A percentile compares a stretch with the other conserved stretches of the same genome.
These are phyloP conservation scores for Friedmanniomyces simplex DNA, from an alignment of 495 filamentous ascomycete genomes.

Conservation along the genomic window DNA sequence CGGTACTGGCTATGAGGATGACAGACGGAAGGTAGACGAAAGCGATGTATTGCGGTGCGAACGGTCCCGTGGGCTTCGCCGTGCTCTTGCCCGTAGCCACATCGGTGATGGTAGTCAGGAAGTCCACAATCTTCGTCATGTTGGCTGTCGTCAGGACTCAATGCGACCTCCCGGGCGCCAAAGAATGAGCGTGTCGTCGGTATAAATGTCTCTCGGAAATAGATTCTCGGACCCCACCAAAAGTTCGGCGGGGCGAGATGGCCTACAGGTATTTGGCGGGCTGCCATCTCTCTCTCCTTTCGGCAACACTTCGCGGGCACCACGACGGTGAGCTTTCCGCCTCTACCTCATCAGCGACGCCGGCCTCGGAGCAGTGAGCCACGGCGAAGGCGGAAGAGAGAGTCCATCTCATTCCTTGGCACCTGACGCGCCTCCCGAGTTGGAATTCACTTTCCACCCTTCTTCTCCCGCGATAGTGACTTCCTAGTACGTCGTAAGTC, in stretches of 20 bases:
- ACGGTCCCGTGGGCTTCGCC: slow-evolving; percentile 27
- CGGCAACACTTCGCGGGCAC: neutral
- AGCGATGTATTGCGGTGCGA: slow-evolving; percentile 50
- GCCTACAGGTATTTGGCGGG: no score
- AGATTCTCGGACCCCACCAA: neutral
- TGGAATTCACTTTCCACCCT: neutral
- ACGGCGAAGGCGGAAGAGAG: neutral
- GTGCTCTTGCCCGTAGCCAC: slow-evolving; percentile 12
- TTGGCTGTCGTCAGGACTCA: neutral
- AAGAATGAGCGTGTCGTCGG: neutral
- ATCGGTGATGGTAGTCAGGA: slow-evolving; percentile 23
- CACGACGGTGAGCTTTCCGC: neutral
- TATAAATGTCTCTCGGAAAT: neutral
- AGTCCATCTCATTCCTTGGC: no score
- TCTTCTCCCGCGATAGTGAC: neutral
- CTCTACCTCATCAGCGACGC: neutral
- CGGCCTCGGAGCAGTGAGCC: neutral
- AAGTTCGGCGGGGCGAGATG: neutral
- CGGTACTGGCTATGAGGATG: slow-evolving; percentile 63
- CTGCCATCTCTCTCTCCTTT: neutral
- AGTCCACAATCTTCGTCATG: slow-evolving; percentile 4
- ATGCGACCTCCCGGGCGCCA: no score
- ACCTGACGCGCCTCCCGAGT: no score
- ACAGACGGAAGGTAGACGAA: slow-evolving; percentile 79
- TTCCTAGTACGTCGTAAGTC: neutral